These are phyloP conservation scores for Rhodofomes roseus DNA, from an alignment of 1,284 basidiomycete genomes.

Conservation along the genomic window DNA sequence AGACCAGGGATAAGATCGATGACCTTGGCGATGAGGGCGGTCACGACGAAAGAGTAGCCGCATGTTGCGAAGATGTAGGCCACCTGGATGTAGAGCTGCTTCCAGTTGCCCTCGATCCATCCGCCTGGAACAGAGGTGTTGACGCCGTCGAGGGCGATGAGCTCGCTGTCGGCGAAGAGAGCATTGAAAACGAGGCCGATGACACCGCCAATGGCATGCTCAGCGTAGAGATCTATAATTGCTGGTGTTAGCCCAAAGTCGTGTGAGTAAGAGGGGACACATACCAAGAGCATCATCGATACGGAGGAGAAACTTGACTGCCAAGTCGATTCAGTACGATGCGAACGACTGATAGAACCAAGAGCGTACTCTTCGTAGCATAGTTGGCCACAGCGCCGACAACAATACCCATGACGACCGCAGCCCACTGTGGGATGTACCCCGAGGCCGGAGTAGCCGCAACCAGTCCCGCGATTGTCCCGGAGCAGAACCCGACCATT, in stretches of 20 bases:
- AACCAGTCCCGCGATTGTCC: slow-evolving; percentile 86
- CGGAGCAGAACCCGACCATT: slow-evolving; percentile 84
- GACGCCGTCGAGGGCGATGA: slow-evolving; percentile 74
- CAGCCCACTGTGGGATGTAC: slow-evolving; percentile 62
- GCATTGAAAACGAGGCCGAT: slow-evolving; percentile 79
- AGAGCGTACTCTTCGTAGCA: slow-evolving; percentile 72
- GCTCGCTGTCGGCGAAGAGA: slow-evolving; percentile 67
- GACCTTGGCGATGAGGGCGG: slow-evolving; percentile 62
- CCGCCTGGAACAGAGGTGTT: slow-evolving; percentile 67
- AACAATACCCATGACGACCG: slow-evolving; percentile 76
- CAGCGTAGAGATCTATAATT: slow-evolving; percentile 71
- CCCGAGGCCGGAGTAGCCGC: slow-evolving; percentile 85
- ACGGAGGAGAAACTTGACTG: slow-evolving; percentile 63
- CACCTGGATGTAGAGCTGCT: slow-evolving; percentile 81
- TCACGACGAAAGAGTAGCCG: slow-evolving; percentile 65
- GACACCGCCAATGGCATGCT: slow-evolving; percentile 89
- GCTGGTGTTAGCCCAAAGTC: background rate
- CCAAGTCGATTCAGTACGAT: slow-evolving; percentile 12
- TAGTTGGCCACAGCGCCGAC: slow-evolving; percentile 82
- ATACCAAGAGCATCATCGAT: slow-evolving; percentile 73
- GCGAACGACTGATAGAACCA: background rate
- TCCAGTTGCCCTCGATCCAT: slow-evolving; percentile 70
- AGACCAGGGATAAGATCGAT: slow-evolving; percentile 79
- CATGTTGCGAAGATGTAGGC: slow-evolving; percentile 75
- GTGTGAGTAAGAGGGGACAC: background rate